Evolutionary conservation across 1,284 basidiomycete species (phyloP).

Genomic region (Serendipita sp.): DNA sequence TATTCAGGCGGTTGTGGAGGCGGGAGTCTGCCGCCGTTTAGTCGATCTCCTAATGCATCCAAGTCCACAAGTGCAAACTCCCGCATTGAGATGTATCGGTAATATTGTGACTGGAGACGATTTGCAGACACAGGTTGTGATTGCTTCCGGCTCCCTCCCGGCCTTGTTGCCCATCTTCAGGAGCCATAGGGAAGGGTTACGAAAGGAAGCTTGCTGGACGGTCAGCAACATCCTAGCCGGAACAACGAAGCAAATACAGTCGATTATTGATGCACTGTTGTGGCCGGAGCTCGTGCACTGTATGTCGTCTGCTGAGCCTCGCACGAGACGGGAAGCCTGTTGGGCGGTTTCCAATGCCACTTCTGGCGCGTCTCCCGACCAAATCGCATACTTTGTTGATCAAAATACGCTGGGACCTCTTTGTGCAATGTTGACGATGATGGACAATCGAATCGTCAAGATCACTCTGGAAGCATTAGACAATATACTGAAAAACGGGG

Average conservation of each 20-base stretch:
- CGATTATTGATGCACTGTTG: constrained; percentile 74
- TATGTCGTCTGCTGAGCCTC: constrained; percentile 94
- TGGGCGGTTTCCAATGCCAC: constrained; percentile 99
- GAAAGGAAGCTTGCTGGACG: constrained; percentile 98
- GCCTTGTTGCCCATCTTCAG: constrained; percentile 85
- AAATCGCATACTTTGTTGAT: constrained; percentile 94
- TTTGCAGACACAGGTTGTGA: constrained; percentile 95
- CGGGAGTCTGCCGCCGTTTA: constrained; percentile 94
- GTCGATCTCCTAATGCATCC: constrained; percentile 96
- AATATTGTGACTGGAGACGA: constrained; percentile 99
- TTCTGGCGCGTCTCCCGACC: constrained; percentile 90
- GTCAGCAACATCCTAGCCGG: constrained; percentile 99
- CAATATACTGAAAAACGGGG: constrained; percentile 97
- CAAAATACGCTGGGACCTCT: constrained; percentile 99
- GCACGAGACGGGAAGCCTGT: constrained; percentile 98
- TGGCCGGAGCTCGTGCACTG: constrained; percentile 98
- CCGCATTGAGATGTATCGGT: constrained; percentile 91
- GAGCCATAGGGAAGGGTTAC: constrained; percentile 91
- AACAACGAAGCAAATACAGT: constrained; percentile 89
- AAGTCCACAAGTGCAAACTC: constrained; percentile 97
- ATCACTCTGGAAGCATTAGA: constrained; percentile 94
- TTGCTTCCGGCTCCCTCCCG: constrained; percentile 88
- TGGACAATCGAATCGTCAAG: constrained; percentile 99
- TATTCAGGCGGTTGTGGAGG: constrained; percentile 99
- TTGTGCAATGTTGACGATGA: constrained; percentile 88